These are phyloP conservation scores for Neoarthrinium moseri DNA, from an alignment of 2,329 filamentous ascomycete species.

Conservation along the genomic window DNA sequence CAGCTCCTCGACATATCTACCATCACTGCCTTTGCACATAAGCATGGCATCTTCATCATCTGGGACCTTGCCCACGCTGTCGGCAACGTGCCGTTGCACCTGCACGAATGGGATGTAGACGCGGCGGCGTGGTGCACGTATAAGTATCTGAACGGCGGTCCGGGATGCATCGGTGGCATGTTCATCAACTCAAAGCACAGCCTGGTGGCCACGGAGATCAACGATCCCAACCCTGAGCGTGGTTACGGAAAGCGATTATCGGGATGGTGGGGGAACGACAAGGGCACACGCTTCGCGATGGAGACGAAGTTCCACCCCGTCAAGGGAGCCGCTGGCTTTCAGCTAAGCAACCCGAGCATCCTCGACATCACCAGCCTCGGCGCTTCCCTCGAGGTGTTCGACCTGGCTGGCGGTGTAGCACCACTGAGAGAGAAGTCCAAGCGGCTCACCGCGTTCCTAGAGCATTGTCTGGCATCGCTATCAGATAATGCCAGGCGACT, in stretches of 20 bases:
- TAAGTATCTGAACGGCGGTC: conserved; percentile 79
- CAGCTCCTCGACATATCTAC: conserved; percentile 72
- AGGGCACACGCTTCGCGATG: conserved; percentile 71
- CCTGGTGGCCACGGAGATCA: conserved; percentile 28
- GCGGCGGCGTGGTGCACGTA: conserved; percentile 80
- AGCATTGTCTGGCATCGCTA: conserved; percentile 51
- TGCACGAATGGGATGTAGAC: conserved; percentile 79
- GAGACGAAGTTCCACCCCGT: conserved; percentile 71
- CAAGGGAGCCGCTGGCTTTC: conserved; percentile 71
- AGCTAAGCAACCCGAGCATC: conserved; percentile 73
- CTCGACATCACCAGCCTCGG: conserved; percentile 70
- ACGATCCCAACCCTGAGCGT: conserved; percentile 31
- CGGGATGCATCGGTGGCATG: conserved; percentile 69
- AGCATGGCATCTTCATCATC: conserved; percentile 65
- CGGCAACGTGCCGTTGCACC: conserved; percentile 69
- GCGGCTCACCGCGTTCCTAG: conserved; percentile 66
- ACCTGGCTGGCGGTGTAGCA: conserved; percentile 58
- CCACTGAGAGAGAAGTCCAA: conserved; percentile 65
- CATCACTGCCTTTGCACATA: conserved; percentile 70
- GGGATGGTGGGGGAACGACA: conserved; percentile 83
- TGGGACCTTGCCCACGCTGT: conserved; percentile 82
- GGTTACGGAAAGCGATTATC: conserved; percentile 55
- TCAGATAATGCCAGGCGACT: conserved; percentile 29
- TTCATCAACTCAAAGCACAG: conserved; percentile 72
- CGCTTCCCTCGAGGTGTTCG: conserved; percentile 71